Percentiles rank a stretch among this genome's conserved stretches.
Evolutionary conservation across 225 moss, liverwort and hornwort species (phyloP).

Genomic region (Polytrichum formosum): DNA sequence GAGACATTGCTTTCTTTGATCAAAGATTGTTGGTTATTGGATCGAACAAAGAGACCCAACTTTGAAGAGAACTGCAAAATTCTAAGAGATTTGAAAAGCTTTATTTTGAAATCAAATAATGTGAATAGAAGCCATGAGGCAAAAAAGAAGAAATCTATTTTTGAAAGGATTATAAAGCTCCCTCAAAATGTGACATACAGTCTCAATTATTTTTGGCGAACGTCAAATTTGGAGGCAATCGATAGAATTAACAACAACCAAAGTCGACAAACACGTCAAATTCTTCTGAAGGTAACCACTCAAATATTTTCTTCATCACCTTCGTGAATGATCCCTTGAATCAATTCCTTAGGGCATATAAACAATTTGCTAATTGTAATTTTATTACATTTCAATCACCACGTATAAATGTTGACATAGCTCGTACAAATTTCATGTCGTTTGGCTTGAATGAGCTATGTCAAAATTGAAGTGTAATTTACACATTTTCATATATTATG

Average conservation of each 20-base stretch:
- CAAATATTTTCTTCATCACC: background rate
- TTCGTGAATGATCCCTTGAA: background rate
- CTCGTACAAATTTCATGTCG: no score
- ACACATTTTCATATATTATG: background rate
- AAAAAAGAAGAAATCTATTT: background rate
- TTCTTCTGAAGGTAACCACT: background rate
- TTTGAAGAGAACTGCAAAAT: background rate
- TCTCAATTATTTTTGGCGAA: background rate
- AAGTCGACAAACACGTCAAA: background rate
- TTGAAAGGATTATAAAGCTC: background rate
- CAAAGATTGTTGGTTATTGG: background rate
- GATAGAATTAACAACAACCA: background rate
- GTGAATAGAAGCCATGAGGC: background rate
- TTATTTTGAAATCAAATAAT: background rate
- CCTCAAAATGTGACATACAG: background rate
- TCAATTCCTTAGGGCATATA: background rate
- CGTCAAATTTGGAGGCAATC: background rate
- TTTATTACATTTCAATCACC: background rate
- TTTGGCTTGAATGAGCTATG: no score
- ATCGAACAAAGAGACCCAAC: background rate
- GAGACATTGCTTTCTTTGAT: background rate
- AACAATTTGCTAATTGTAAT: background rate
- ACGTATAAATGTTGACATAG: no score
- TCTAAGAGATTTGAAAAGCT: background rate
- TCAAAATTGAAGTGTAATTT: no score